phyloP scores from a whole-genome alignment of 2,329 filamentous ascomycete genomes.

The Fusarium proliferatum region DNA sequence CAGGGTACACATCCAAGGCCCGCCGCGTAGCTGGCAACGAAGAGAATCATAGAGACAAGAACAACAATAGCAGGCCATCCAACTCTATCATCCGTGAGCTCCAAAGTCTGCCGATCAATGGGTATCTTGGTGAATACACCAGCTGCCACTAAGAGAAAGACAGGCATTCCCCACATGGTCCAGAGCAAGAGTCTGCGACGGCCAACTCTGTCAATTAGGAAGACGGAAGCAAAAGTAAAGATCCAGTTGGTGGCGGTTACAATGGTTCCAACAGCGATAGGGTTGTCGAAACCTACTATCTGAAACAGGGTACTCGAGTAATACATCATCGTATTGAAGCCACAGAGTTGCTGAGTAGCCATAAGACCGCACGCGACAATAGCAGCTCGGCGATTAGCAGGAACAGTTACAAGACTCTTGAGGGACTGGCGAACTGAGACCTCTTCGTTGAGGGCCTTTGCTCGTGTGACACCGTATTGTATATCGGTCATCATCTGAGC shows the following conservation, averaged over 20 bases:
- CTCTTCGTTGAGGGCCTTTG: background rate
- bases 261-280: constrained; percentile 57
- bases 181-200: constrained; percentile 55
- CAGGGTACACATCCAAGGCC: constrained; percentile 59
- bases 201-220: constrained; percentile 57
- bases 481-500: constrained; percentile 38
- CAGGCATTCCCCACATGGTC: constrained; percentile 41
- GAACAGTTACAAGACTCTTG: background rate
- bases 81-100: background rate
- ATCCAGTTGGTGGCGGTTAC: constrained; percentile 60
- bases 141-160: constrained; percentile 51
- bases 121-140: background rate
- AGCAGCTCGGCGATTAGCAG: background rate
- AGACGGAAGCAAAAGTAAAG: constrained; percentile 59
- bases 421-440: background rate
- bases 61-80: constrained; percentile 54
- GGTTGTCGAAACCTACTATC: constrained; percentile 60
- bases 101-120: background rate
- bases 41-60: constrained; percentile 47
- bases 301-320: constrained; percentile 61
- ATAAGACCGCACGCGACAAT: background rate
- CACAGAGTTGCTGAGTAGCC: constrained; percentile 54
- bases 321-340: constrained; percentile 63
- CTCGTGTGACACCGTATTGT: background rate
- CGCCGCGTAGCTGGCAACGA: constrained; percentile 51